Evolutionary conservation across 768 basidiomycete species (phyloP), one percentile per base, ranked within the genome.

Genomic region (Macrolepiota fuliginosa): DNA sequence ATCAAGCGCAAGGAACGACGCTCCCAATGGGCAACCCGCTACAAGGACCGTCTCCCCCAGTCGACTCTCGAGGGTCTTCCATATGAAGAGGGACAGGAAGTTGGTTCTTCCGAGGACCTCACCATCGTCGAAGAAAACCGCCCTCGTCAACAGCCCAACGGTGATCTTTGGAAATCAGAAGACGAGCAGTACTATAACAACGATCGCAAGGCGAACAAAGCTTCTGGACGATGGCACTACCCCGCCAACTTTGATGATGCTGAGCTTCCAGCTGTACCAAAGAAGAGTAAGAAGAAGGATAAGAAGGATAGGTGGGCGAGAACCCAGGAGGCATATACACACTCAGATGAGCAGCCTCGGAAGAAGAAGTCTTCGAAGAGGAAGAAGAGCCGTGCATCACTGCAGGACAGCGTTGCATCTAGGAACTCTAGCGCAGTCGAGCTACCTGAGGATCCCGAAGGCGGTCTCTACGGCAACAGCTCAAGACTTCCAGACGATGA

Each of bases 241-340:
- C 91, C 90, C 13, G 88, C 92, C 64, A 92, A 93, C 70, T 92
- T 94, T 67, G 86, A 87, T 52, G 91, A 92, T 65, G 81, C 76
- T 19, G 78, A 77, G 27, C 68, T 76, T 24, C 69, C 72, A 32
- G 73, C 74, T 47, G 70, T 76, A 53, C 69, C 71, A 61, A 78
- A 78, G 64, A 77, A 79, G 58, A 76, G 73, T 64, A 83, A 78
- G 74, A 89, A 85, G 74, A 86, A 89, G 75, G 83, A 84, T 55
- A 94, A 92, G 83, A 93, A 94, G 73, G 92, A 94, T 67, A 79
- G 92, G 61, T 94, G 89, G 89, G 91, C 88, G 62, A 80, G 89
- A 73, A 93, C 92, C 35, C 91, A 92, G 73, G 92, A 94, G 71
- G 92, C 92, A 36, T 89, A 93, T 67, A 78, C 76, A 68, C 74